Percentiles rank a stretch among this genome's conserved stretches.
phyloP scores from a whole-genome alignment of 176 grass and related monocot species.

The Aegilops longissima region DNA sequence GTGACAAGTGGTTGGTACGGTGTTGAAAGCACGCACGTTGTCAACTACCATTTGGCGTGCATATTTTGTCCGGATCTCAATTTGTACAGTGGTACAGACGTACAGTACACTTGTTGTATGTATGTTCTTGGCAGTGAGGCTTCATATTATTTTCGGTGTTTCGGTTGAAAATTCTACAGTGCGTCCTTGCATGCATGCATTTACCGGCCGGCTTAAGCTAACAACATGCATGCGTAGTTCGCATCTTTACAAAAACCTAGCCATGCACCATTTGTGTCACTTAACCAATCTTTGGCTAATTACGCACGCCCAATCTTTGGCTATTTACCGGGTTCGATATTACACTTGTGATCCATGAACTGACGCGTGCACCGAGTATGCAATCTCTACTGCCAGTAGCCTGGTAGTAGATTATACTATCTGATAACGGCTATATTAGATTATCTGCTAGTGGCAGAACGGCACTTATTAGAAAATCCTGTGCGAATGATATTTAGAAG shows the following conservation, averaged over 20 bases:
- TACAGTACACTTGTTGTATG: slow-evolving; percentile 22
- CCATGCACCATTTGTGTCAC: neutral
- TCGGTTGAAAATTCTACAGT: neutral
- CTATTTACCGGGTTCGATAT: neutral
- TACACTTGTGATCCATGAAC: slow-evolving; percentile 33
- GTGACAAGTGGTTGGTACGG: neutral
- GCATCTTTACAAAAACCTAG: neutral
- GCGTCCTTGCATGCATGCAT: neutral
- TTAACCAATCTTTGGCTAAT: neutral
- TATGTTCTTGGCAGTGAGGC: slow-evolving; percentile 22
- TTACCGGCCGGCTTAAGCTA: neutral
- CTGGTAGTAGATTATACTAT: neutral
- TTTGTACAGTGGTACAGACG: slow-evolving; percentile 1
- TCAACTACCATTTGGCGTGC: slow-evolving; percentile 24
- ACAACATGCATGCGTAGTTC: neutral
- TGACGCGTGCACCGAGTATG: slow-evolving; percentile 22
- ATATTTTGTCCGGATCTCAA: slow-evolving; percentile 22
- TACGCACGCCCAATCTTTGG: neutral
- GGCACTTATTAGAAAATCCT: slow-evolving; percentile 23
- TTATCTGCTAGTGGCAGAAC: neutral
- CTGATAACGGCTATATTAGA: neutral
- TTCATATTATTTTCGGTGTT: neutral
- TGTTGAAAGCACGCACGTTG: neutral
- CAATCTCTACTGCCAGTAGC: neutral
- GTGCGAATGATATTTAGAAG: slow-evolving; percentile 25